Evolutionary conservation across 148 eudicot species (phyloP), one percentile per base, ranked within the genome.

Genomic region (Gaultheria prostrata): DNA sequence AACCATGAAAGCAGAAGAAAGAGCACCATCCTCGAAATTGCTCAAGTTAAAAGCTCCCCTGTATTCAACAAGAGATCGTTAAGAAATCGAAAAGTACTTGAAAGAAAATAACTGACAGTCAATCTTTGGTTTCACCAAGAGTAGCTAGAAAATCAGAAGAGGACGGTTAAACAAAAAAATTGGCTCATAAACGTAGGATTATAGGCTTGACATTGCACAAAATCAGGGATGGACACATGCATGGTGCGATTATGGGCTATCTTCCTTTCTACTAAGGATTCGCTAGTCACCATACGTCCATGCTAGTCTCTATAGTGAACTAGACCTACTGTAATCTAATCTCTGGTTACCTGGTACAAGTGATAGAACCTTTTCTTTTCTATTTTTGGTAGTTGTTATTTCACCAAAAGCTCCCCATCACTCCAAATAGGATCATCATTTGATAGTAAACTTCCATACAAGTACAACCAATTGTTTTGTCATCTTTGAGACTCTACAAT

Each of bases 1-100:
- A 77, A 97, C 98, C 99, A 97, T 95, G 93, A 97, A 97, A 77
- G 98, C 99, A 82, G 99, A 97, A 72, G 99, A 93, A 85, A 97
- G 83, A 72, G 92, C 92, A 61, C 99, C 99, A 91, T 97, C 99
- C 89, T 97, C 85, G 86, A 93, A 95, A 89, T 95, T 95, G 88
- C 12, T 93, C 87, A 97, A 86, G 86, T 92, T 86, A 80, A 95
- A 97, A 54, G 87, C 88, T 17, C 98, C 98, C 89, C 99, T 97
- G 87, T 46, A 90, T 45, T 78, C 78, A 83, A 83, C n/a, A 63
- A 50, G 30, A 71, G 20, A 24, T 39, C 65, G n/a, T 48, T 48
- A 78, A 43, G 78, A 13, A 53, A 6, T 35, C 9, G 43, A 17
- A 30, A 82, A 79, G n/a, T 30, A 75, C n/a, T 39, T 28, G 14